Base-by-base conservation (phyloP, 2,329 filamentous ascomycete species). In the Aspergillus sclerotialis region DNA sequence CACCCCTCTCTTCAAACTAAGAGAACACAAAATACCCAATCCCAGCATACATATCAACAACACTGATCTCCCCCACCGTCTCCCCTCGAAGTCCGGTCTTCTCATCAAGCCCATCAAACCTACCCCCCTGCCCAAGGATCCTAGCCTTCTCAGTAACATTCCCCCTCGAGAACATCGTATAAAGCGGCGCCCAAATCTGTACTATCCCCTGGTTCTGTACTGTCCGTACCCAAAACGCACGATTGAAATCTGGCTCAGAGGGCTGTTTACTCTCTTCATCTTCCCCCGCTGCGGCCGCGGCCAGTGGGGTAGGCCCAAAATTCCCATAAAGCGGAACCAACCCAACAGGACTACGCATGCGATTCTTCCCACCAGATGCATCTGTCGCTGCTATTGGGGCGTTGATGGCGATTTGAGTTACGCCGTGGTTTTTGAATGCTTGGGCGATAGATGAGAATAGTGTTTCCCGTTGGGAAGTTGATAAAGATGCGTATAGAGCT, bases 21-120 rank as follows among this genome's bases (percentile, higher is more conserved):
- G 78, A 84, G 53, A 95, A 94, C 3, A 83, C 77, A 61, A 96
- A 95, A 62, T 95, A 95, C 4, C 90, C 90, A 44, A 95, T 94
- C 0, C 90, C 90, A 0, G 84, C 86, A 64, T 94, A 95, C 39
- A 96, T 65, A 58, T 96, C 90, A 1, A 93, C 75, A 0, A 68
- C 66, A 32, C 58, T 57, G 13, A 61, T 51, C 16, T 59, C 51
- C 6, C 34, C 33, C 9, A 40, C 48, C 18, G 18, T 36, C 46
- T 52, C 51, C 15, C 33, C 40, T 10, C 16, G 38, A 27, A 58
- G 40, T n/a, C n/a, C n/a, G 15, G 48, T 50, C 11, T 35, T 32
- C 13, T 40, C 55, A 43, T 55, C 53, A 16, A 61, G 30, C 5
- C 56, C 54, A 32, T 52, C 62, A 41, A 67, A 58, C 10, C 36